These are phyloP conservation scores for Phaseolus lunatus DNA, from an alignment of 306 rosid species.

Conservation along the genomic window DNA sequence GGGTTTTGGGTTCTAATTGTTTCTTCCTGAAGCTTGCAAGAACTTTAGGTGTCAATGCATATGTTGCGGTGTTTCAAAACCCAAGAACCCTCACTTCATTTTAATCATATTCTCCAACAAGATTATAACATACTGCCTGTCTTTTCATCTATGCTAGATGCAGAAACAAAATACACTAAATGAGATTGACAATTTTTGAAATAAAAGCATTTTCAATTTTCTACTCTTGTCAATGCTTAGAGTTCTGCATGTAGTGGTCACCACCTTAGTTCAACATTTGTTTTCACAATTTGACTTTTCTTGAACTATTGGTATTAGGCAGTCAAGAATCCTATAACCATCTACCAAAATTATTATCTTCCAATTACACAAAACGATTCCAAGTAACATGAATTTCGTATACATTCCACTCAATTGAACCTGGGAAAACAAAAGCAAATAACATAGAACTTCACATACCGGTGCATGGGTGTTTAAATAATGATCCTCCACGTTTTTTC, in stretches of 20 bases:
- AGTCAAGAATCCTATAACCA: background rate
- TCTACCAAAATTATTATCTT: background rate
- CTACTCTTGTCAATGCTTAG: slow-evolving; percentile 22
- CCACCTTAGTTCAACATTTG: background rate
- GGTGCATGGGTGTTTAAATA: slow-evolving; percentile 91
- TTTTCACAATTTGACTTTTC: background rate
- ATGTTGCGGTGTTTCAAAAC: background rate
- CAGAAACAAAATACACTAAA: background rate
- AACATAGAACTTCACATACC: slow-evolving; percentile 57
- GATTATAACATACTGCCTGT: slow-evolving; percentile 5
- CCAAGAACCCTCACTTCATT: background rate
- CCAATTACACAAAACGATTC: background rate
- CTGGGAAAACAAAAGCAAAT: background rate
- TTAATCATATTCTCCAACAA: background rate
- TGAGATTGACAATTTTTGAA: background rate
- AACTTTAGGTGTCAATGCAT: background rate
- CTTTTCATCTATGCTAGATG: background rate
- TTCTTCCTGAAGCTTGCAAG: background rate
- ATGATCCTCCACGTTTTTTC: slow-evolving; percentile 73
- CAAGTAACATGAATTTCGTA: slow-evolving; percentile 24
- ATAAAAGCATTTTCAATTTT: slow-evolving; percentile 6
- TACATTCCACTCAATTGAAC: slow-evolving; percentile 15
- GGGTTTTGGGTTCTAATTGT: background rate
- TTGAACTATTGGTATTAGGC: slow-evolving; percentile 6
- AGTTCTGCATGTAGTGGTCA: slow-evolving; percentile 1